phyloP scores from a whole-genome alignment of 1,284 basidiomycete species.

The Leucoagaricus sp. region DNA sequence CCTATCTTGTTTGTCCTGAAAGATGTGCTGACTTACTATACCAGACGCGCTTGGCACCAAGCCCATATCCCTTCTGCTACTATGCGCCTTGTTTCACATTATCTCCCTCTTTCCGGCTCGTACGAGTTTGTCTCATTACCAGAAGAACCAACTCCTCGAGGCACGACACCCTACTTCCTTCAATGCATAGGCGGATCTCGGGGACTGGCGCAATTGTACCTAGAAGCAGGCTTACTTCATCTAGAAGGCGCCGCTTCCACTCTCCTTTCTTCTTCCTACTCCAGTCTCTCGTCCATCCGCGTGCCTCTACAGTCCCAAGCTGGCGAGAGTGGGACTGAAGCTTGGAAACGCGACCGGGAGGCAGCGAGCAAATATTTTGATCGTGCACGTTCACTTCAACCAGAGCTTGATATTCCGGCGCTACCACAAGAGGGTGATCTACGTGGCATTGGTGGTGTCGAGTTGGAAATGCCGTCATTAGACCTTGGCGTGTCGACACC shows the following conservation, averaged over 20 bases:
- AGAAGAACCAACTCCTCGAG: constrained; percentile 43
- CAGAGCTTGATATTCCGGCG: constrained; percentile 65
- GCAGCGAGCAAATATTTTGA: constrained; percentile 70
- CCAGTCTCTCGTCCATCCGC: constrained; percentile 73
- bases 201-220: constrained; percentile 70
- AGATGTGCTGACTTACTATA: background rate
- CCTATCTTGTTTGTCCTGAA: background rate
- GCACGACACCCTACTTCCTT: constrained; percentile 60
- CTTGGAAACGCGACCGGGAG: constrained; percentile 71
- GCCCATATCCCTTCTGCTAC: constrained; percentile 71
- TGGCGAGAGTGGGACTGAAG: constrained; percentile 56
- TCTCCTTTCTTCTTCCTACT: constrained; percentile 67
- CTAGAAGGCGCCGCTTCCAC: constrained; percentile 71
- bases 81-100: constrained; percentile 71
- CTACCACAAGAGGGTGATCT: constrained; percentile 49
- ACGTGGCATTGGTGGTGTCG: constrained; percentile 37
- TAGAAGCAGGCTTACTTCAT: constrained; percentile 74
- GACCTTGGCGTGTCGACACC: constrained; percentile 40
- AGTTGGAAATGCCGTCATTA: constrained; percentile 65
- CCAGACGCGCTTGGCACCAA: constrained; percentile 78
- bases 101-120: constrained; percentile 56
- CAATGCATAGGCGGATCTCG: constrained; percentile 61
- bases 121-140: constrained; percentile 34
- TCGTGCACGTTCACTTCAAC: constrained; percentile 57
- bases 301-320: constrained; percentile 49